Percentiles rank a stretch among this genome's conserved stretches.
Conservation (phyloP, 768 basidiomycete genomes). For the Trametes villosa region DNA sequence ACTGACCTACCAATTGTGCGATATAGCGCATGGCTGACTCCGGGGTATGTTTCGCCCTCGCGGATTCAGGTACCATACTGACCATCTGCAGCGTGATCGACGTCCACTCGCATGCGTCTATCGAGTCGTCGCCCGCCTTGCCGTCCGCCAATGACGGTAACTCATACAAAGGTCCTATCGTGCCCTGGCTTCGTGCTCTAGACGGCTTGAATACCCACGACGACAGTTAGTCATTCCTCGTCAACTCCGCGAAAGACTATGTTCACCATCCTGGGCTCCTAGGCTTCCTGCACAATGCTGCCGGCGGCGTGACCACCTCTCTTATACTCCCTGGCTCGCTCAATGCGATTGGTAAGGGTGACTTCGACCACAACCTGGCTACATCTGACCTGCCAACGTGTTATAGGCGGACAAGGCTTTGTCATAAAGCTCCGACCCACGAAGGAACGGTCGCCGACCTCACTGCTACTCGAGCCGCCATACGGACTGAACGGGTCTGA, state of each 20-base stretch:
- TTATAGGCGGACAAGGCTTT: conserved; percentile 74
- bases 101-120: conserved; percentile 62
- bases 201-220: conserved; percentile 82
- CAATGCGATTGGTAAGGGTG: conserved; percentile 61
- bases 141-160: conserved; percentile 57
- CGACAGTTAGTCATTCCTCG: conserved; percentile 30
- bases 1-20: background rate
- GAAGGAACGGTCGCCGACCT: conserved; percentile 64
- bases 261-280: background rate
- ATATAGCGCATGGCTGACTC: conserved; percentile 67
- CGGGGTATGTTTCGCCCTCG: conserved; percentile 35
- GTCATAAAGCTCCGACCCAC: conserved; percentile 78
- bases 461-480: conserved; percentile 77
- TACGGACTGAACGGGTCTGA: conserved; percentile 50
- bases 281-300: conserved; percentile 56
- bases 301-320: conserved; percentile 77
- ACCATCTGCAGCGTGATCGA: conserved; percentile 48
- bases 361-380: no score
- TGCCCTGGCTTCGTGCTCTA: conserved; percentile 69
- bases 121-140: conserved; percentile 32
- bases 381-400: no score
- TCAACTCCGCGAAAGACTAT: background rate
- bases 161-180: conserved; percentile 53
- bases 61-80: background rate
- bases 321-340: conserved; percentile 76